Percentiles rank a stretch among this genome's conserved stretches.
phyloP scores from a whole-genome alignment of 2,329 filamentous ascomycete species.

The Pyricularia pennisetigena region DNA sequence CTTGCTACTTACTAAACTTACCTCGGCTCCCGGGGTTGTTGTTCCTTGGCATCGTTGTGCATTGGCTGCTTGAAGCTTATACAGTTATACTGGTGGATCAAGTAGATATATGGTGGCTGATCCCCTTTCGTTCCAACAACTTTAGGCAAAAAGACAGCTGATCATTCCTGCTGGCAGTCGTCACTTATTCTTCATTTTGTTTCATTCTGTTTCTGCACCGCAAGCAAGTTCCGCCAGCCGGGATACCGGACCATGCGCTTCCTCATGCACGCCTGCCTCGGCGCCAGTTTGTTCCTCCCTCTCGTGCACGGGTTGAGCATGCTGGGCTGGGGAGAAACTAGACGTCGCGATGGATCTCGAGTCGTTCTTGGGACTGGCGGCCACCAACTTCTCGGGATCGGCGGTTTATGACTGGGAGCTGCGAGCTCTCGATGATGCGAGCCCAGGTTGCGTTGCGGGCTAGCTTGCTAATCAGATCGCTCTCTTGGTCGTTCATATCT shows the following conservation, averaged over 20 bases:
- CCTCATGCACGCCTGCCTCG: conserved; percentile 14
- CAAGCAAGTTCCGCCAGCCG: conserved; percentile 15
- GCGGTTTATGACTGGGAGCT: conserved; percentile 14
- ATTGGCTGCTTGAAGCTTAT: too few species aligned
- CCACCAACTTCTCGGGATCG: conserved; percentile 18
- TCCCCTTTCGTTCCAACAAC: too few species aligned
- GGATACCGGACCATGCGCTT: conserved; percentile 15
- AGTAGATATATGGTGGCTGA: too few species aligned
- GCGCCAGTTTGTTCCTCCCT: conserved; percentile 15
- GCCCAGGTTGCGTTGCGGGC: conserved; percentile 13
- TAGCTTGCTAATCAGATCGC: conserved; percentile 22
- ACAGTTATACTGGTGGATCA: too few species aligned
- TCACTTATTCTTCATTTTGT: too few species aligned
- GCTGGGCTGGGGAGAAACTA: conserved; percentile 10
- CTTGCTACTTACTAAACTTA: too few species aligned
- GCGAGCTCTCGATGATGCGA: conserved; percentile 14
- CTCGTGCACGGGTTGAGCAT: conserved; percentile 13
- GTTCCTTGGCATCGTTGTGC: too few species aligned
- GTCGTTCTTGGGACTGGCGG: conserved; percentile 17
- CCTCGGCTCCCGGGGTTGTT: too few species aligned
- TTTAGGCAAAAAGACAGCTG: too few species aligned
- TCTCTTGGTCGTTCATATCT: conserved; percentile 20
- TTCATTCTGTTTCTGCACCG: too few species aligned
- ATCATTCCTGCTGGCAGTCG: too few species aligned
- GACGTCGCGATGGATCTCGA: conserved; percentile 14